phyloP scores from a whole-genome alignment of 805 yeast species.

The Ogataea naganishii region DNA sequence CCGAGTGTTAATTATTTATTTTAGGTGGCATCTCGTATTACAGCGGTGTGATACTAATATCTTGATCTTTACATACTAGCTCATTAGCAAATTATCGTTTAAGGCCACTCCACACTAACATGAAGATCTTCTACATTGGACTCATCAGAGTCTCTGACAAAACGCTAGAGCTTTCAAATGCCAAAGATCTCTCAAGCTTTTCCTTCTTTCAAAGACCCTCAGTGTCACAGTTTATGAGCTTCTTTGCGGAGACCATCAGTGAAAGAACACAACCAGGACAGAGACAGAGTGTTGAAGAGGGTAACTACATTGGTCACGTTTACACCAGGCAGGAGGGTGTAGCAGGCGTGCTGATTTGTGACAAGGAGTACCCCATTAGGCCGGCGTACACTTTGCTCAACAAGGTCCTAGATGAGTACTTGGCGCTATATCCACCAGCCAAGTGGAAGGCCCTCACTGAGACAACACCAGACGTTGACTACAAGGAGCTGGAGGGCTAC shows the following conservation, averaged over 20 bases:
- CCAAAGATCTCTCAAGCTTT: slow-evolving; percentile 77
- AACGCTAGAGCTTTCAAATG: slow-evolving; percentile 70
- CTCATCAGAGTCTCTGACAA: slow-evolving; percentile 54
- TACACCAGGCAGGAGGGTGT: slow-evolving; percentile 85
- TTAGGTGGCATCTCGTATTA: no score
- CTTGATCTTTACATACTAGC: no score
- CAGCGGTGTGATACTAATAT: no score
- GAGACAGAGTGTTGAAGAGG: slow-evolving; percentile 92
- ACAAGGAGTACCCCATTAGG: slow-evolving; percentile 92
- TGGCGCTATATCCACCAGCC: slow-evolving; percentile 66
- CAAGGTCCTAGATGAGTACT: slow-evolving; percentile 84
- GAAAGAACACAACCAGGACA: slow-evolving; percentile 83
- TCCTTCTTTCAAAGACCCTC: slow-evolving; percentile 72
- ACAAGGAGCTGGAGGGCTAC: slow-evolving; percentile 58
- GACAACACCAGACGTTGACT: slow-evolving; percentile 35
- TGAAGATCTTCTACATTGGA: slow-evolving; percentile 92
- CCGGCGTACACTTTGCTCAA: slow-evolving; percentile 92
- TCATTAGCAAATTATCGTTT: no score
- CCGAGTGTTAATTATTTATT: no score
- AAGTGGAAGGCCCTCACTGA: slow-evolving; percentile 50
- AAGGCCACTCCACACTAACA: slow-evolving; percentile 18
- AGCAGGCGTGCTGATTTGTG: slow-evolving; percentile 87
- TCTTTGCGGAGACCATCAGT: slow-evolving; percentile 85
- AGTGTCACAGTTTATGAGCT: slow-evolving; percentile 90
- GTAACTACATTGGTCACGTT: slow-evolving; percentile 84